Evolutionary conservation across 2,329 filamentous ascomycete species (phyloP), one percentile per base, ranked within the genome.

Genomic region (Xylariomycetidae sp.): DNA sequence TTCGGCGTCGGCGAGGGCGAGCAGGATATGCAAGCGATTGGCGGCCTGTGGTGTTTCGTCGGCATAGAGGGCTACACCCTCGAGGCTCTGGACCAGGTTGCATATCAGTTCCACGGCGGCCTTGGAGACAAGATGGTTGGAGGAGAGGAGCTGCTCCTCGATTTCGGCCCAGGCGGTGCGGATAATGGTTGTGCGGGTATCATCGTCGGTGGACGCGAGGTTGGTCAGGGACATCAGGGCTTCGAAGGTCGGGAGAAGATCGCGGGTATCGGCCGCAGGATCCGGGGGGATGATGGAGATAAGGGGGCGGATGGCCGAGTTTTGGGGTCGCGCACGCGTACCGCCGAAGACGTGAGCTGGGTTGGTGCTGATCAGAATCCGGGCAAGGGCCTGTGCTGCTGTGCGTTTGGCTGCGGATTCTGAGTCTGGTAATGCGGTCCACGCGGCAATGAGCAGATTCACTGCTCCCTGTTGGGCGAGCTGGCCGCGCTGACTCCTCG

Each of bases 381-480:
- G 82, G 11, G 87, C 86, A 11, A 95, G 73, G 2, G 87, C 85
- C 54, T 89, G 92, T 2, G 84, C 85, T 10, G 86, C 80, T 26
- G 72, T 77, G 16, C 77, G 72, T 42, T 68, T 72, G 2, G 64
- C 53, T 19, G 54, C 52, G 8, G 54, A 45, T 27, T 72, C 71
- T 2, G 68, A 63, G 18, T 75, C 67, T 2, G 75, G 68, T 4
- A 87, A 69, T n/a, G 69, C 66, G 10, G 72, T 69, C 72, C 80
- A 80, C 34, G 82, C 74, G 11, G 82, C 75, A 16, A 97, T 73
- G 15, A 97, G 72, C 2, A 96, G 74, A 49, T 85, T 92, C 13
- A 96, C 77, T 2, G 86, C 88, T n/a, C 92, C 92, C 68, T 97
- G 89, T 54, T 97, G 92, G 3, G 88, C 86, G 44, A 98, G 79